Evolutionary conservation across 108 stramenopile species (phyloP).

Genomic region (Cyclostephanos tholiformis): DNA sequence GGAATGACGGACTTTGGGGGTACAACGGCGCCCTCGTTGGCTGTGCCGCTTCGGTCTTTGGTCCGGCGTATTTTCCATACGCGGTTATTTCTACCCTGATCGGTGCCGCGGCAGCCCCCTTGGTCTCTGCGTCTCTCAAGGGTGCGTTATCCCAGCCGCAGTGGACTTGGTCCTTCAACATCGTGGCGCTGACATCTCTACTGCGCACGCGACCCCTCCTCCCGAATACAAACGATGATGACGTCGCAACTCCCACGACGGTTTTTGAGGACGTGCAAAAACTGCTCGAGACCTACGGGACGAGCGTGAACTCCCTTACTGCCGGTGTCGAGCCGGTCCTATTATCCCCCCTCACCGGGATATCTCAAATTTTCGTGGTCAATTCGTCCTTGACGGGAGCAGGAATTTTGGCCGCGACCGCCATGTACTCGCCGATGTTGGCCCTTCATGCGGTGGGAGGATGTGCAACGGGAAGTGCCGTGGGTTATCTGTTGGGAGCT

Average conservation of each 20-base stretch:
- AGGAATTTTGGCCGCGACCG: conserved; percentile 45
- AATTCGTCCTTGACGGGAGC: conserved; percentile 65
- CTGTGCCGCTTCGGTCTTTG: conserved; percentile 80
- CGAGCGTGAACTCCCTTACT: conserved; percentile 7
- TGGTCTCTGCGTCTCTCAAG: conserved; percentile 62
- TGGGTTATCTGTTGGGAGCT: conserved; percentile 53
- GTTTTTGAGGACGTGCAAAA: conserved; percentile 12
- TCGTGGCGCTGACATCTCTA: conserved; percentile 65
- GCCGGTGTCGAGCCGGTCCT: conserved; percentile 10
- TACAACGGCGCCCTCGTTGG: conserved; percentile 88
- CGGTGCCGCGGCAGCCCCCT: conserved; percentile 63
- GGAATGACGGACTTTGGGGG: conserved; percentile 62
- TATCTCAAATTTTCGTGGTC: conserved; percentile 88
- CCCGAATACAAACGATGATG: not conserved
- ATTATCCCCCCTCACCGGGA: conserved; percentile 61
- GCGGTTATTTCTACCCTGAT: conserved; percentile 41
- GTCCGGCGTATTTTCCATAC: conserved; percentile 39
- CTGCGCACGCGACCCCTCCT: conserved; percentile 59
- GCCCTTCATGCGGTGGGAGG: conserved; percentile 71
- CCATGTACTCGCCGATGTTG: conserved; percentile 59
- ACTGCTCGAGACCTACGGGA: not conserved
- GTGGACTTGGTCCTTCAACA: conserved; percentile 84
- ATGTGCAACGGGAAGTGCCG: conserved; percentile 49
- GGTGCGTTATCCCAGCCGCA: conserved; percentile 61
- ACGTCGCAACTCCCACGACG: not conserved